Evolutionary conservation across 1,284 basidiomycete species (phyloP), one percentile per base, ranked within the genome.

Genomic region (Omphalotus olearius): DNA sequence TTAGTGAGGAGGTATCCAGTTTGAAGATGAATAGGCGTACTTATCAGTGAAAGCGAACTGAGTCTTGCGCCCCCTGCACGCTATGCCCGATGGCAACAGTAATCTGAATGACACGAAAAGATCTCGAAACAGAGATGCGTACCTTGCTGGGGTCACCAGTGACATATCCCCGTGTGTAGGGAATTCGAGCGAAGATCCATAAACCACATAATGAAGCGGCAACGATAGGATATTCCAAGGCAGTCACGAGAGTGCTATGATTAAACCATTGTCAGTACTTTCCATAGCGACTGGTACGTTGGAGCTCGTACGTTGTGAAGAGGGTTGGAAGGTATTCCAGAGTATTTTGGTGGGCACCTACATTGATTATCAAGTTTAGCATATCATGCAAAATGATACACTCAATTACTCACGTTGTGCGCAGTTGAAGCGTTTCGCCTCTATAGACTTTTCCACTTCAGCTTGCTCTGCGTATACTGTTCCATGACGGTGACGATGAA

Each of bases 271-370:
- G n/a, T n/a, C n/a, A n/a, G n/a, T n/a, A 11, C 14, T 3, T 17
- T 16, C n/a, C 17, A 23, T 14, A 17, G 25, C 6, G 10, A 11
- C 4, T 17, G 25, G n/a, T 20, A 3, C 9, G 25, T 6, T 2
- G 35, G 20, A 35, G 20, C 6, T 44, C 53, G 18, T 16, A 68
- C 66, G 54, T 53, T 6, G 59, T 25, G 18, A 62, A 46, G 10
- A 69, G 30, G 6, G 56, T 46, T n/a, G 71, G 67, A 6, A 72
- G 49, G 38, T 59, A 58, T 62, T 81, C 79, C 43, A 80, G 69
- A 6, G 76, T 78, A 64, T 79, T 79, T 59, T 72, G 70, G 57
- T 76, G 75, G 14, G 72, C 54, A 68, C 72, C 51, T 53, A 10
- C 13, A 25, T 2, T 2, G 25, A 6, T n/a, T 18, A 33, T 2